A percentile compares a stretch with the other conserved stretches of the same genome.
phyloP scores from a whole-genome alignment of 768 basidiomycete genomes.

The Cystobasidium ongulense region DNA sequence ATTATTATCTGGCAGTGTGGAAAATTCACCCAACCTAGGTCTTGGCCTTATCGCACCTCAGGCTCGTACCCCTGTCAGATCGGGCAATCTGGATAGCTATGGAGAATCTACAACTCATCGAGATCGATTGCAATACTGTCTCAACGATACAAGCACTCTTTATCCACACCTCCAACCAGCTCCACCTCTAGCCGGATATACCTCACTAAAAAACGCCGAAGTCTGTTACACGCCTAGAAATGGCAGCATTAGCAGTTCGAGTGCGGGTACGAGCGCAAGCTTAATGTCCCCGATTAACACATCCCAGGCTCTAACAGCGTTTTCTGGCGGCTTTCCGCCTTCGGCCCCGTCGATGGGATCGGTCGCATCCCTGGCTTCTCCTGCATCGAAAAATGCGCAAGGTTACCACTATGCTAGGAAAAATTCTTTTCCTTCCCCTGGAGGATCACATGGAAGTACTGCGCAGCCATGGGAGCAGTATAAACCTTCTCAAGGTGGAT shows the following conservation, averaged over 20 bases:
- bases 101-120: not conserved
- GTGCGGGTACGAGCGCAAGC: not conserved
- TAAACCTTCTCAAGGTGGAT: not conserved
- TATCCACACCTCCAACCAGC: not conserved
- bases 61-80: not conserved
- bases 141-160: not conserved
- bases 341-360: not conserved
- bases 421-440: not conserved
- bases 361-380: not conserved
- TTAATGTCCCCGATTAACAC: not conserved
- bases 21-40: not conserved
- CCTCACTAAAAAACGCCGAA: not conserved
- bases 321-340: not conserved
- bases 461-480: not conserved
- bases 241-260: not conserved
- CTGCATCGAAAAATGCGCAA: not conserved
- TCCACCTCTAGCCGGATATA: not conserved
- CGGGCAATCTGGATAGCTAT: not conserved
- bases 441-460: not conserved
- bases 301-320: not conserved
- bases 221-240: not conserved
- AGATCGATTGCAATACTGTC: not conserved
- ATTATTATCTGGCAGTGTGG: not conserved
- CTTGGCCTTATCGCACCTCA: not conserved
- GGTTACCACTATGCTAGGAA: not conserved